These are phyloP conservation scores for Microsporum ferrugineum DNA, from an alignment of 2,329 filamentous ascomycete species.

Conservation along the genomic window DNA sequence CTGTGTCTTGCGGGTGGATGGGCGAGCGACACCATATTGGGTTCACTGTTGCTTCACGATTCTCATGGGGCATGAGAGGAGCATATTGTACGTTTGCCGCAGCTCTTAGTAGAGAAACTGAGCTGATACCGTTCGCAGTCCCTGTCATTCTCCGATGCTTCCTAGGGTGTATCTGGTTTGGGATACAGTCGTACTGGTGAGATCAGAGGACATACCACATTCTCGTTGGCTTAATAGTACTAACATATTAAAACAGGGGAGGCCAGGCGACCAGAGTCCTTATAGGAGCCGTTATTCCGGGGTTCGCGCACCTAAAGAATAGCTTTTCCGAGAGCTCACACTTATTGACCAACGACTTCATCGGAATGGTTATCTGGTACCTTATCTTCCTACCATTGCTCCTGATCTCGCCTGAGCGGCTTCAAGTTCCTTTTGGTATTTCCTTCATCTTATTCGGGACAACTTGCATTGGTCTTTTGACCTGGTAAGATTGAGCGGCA, in stretches of 20 bases:
- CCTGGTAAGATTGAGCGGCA: neutral
- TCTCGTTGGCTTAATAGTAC: neutral
- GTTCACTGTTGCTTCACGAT: conserved; percentile 33
- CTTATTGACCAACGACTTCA: conserved; percentile 28
- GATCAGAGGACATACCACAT: conserved; percentile 14
- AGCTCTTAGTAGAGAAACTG: neutral
- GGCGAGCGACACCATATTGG: conserved; percentile 36
- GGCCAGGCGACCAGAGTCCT: conserved; percentile 9
- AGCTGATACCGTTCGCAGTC: conserved; percentile 13
- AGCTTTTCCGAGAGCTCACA: conserved; percentile 23
- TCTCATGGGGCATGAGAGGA: conserved; percentile 35
- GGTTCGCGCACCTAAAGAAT: conserved; percentile 27
- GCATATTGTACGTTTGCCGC: conserved; percentile 18
- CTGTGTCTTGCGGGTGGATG: conserved; percentile 28
- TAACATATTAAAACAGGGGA: neutral
- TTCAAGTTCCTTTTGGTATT: conserved; percentile 6
- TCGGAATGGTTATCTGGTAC: conserved; percentile 29
- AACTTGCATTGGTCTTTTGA: conserved; percentile 2
- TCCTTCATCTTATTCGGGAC: conserved; percentile 7
- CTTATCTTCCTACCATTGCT: conserved; percentile 32
- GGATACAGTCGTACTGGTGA: conserved; percentile 31
- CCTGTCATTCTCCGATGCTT: conserved; percentile 3
- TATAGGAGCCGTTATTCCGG: conserved; percentile 10
- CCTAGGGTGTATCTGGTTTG: conserved; percentile 23
- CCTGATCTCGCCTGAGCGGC: conserved; percentile 32